phyloP scores from a whole-genome alignment of 106 monocot species.

The Acorus gramineus region DNA sequence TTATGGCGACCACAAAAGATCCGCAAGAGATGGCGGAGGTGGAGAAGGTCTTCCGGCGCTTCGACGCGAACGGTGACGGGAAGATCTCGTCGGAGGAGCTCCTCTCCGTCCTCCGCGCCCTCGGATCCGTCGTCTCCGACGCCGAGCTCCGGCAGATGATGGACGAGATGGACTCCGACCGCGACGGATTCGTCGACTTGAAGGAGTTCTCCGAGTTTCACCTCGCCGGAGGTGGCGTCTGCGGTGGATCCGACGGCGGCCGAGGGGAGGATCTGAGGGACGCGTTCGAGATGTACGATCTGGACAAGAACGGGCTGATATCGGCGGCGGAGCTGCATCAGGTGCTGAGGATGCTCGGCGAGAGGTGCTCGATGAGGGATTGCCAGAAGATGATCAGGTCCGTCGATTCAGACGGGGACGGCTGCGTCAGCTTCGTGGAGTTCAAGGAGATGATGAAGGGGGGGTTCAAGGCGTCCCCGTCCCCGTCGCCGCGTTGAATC shows the following conservation, averaged over 20 bases:
- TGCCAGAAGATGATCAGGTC: conserved; percentile 54
- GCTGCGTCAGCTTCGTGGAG: conserved; percentile 59
- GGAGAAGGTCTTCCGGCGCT: conserved; percentile 69
- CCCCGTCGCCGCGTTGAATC: too few species aligned
- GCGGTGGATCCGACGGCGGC: conserved; percentile 1
- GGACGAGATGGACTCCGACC: conserved; percentile 36
- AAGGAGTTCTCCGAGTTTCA: conserved; percentile 48
- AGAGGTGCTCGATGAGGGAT: conserved; percentile 42
- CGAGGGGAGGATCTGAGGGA: conserved; percentile 44
- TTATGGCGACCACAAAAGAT: too few species aligned
- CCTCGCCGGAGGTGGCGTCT: not conserved
- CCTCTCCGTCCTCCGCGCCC: conserved; percentile 29
- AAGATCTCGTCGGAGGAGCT: conserved; percentile 70
- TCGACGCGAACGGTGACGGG: conserved; percentile 69
- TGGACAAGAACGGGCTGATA: conserved; percentile 61
- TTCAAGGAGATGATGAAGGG: conserved; percentile 75
- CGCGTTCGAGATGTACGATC: conserved; percentile 71
- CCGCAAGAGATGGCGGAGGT: conserved; percentile 17
- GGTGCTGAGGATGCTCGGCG: conserved; percentile 51
- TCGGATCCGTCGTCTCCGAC: conserved; percentile 12
- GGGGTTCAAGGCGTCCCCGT: too few species aligned
- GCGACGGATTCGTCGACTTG: conserved; percentile 50
- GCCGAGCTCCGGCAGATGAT: conserved; percentile 31
- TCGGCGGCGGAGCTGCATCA: conserved; percentile 46
- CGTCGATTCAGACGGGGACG: conserved; percentile 65